Percentiles rank a stretch among this genome's conserved stretches.
Evolutionary conservation across 73 alveolate genomes (phyloP).

Genomic region (Uronychia binucleata): DNA sequence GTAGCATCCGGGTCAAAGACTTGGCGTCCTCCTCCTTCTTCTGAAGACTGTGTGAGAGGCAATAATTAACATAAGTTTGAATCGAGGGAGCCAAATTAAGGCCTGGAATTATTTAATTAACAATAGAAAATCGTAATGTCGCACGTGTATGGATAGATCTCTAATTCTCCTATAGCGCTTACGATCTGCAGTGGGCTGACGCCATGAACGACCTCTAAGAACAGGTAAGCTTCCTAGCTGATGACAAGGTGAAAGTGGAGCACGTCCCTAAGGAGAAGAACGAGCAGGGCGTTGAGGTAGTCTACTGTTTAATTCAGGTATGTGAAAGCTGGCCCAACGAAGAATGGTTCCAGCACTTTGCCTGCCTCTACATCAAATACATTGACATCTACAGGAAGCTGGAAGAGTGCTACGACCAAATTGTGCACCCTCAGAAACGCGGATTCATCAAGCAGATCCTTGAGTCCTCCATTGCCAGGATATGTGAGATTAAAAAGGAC

Average conservation of each 20-base stretch:
- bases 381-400: constrained; percentile 93
- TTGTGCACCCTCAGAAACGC: constrained; percentile 99
- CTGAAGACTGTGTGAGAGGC: too few relatives aligned
- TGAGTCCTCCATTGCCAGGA: constrained; percentile 86
- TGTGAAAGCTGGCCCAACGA: constrained; percentile 66
- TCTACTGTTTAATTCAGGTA: constrained; percentile 21
- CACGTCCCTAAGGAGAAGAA: constrained; percentile 67
- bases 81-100: too few relatives aligned
- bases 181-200: constrained; percentile 83
- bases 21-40: too few relatives aligned
- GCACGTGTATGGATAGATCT: constrained; percentile 47
- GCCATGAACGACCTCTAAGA: constrained; percentile 89
- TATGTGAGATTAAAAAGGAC: constrained; percentile 92
- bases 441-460: constrained; percentile 91
- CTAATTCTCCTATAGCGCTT: constrained; percentile 39
- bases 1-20: too few relatives aligned
- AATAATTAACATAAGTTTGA: too few relatives aligned
- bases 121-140: constrained; percentile 33
- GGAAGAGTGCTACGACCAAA: constrained; percentile 98
- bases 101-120: too few relatives aligned
- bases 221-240: constrained; percentile 49
- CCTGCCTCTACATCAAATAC: constrained; percentile 95
- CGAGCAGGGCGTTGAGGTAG: constrained; percentile 53
- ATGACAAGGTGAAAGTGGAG: constrained; percentile 68
- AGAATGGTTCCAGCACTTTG: constrained; percentile 91